Conservation (phyloP, 345 rosid species). For the Erysimum cheiranthoides region DNA sequence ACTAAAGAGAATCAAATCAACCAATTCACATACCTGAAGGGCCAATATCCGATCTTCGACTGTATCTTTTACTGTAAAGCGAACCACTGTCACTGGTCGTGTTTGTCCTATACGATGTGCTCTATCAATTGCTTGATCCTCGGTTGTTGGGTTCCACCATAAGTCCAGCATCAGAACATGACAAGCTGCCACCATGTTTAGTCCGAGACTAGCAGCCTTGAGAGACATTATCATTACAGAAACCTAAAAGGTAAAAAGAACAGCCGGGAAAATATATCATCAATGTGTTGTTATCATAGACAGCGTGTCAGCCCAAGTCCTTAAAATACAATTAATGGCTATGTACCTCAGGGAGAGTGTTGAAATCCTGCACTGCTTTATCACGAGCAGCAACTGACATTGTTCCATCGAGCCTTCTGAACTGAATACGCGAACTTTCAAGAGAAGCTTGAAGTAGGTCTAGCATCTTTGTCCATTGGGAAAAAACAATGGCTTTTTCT, state of each 20-base stretch:
- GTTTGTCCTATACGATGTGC: slow-evolving; percentile 99
- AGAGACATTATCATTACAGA: slow-evolving; percentile 95
- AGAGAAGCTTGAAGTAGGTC: slow-evolving; percentile 87
- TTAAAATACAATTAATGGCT: slow-evolving; percentile 19
- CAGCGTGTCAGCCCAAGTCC: background rate
- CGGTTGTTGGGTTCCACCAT: slow-evolving; percentile 99
- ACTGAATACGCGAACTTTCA: slow-evolving; percentile 70
- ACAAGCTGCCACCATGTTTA: slow-evolving; percentile 97
- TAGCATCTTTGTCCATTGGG: slow-evolving; percentile 98
- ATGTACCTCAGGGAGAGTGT: slow-evolving; percentile 87
- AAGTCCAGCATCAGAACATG: slow-evolving; percentile 87
- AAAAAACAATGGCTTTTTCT: slow-evolving; percentile 92
- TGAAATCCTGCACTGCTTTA: slow-evolving; percentile 97
- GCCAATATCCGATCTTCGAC: slow-evolving; percentile 94
- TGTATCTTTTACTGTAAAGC: slow-evolving; percentile 88
- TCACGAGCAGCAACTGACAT: slow-evolving; percentile 95
- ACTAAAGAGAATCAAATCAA: background rate
- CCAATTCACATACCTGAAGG: slow-evolving; percentile 63
- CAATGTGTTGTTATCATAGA: slow-evolving; percentile 5
- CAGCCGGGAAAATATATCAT: background rate
- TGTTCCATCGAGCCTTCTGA: slow-evolving; percentile 97
- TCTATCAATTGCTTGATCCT: slow-evolving; percentile 97
- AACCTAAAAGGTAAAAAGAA: slow-evolving; percentile 54
- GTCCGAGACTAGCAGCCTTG: slow-evolving; percentile 98
- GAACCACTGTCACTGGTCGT: slow-evolving; percentile 80